phyloP scores from a whole-genome alignment of 2,329 filamentous ascomycete species.

The Furcasterigmium sp. region DNA sequence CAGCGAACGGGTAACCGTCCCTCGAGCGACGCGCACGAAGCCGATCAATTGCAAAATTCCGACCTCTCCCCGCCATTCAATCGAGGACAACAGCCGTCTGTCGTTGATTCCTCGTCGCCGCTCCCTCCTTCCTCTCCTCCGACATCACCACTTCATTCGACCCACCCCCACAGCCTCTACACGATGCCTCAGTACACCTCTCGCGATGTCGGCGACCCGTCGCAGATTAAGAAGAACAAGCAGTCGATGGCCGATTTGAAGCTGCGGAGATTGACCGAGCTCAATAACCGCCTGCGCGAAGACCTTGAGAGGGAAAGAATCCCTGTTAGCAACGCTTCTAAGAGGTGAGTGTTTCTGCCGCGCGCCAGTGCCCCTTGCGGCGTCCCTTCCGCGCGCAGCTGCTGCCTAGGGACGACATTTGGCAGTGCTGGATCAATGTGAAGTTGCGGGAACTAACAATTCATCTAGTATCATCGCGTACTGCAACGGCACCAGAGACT shows the following conservation, averaged over 20 bases:
- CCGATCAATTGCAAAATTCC: constrained; percentile 2
- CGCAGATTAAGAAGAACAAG: constrained; percentile 83
- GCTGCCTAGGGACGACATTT: too few relatives aligned
- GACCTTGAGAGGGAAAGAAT: constrained; percentile 94
- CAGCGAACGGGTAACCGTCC: neutral
- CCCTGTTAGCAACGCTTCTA: constrained; percentile 88
- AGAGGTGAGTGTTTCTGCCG: too few relatives aligned
- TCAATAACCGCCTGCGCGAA: constrained; percentile 93
- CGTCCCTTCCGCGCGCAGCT: too few relatives aligned
- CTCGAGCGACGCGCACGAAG: constrained; percentile 2
- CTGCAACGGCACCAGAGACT: constrained; percentile 96
- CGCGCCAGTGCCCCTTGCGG: too few relatives aligned
- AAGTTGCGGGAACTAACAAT: too few relatives aligned
- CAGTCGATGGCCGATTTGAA: constrained; percentile 99
- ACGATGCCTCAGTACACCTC: constrained; percentile 64
- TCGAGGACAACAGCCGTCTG: constrained; percentile 6
- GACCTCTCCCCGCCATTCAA: constrained; percentile 2
- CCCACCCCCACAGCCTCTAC: constrained; percentile 15
- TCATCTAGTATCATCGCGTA: constrained; percentile 82
- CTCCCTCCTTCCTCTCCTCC: constrained; percentile 1
- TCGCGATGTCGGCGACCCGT: constrained; percentile 61
- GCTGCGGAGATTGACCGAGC: constrained; percentile 89
- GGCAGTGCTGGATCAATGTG: too few relatives aligned
- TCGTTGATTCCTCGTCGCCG: constrained; percentile 2
- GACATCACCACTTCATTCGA: constrained; percentile 9